Conservation (phyloP, 495 filamentous ascomycete species). For the Xylaria acuta region DNA sequence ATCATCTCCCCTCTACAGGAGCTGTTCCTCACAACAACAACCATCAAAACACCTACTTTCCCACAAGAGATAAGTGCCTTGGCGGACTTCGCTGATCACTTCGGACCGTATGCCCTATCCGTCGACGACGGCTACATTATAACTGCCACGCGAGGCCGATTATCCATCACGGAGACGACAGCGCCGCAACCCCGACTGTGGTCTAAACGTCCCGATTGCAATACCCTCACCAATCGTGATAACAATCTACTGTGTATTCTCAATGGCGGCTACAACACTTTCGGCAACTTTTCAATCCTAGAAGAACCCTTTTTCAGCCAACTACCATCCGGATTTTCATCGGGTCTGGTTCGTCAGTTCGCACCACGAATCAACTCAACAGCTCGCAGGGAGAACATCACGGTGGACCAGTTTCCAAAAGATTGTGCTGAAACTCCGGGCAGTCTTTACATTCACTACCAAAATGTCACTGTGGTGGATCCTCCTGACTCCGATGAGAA, state of each 20-base stretch:
- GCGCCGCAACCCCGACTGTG: neutral
- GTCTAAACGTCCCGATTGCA: neutral
- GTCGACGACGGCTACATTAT: neutral
- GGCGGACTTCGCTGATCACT: neutral
- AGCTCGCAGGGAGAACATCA: slow-evolving; percentile 3
- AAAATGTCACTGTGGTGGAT: neutral
- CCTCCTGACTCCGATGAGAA: too few species aligned
- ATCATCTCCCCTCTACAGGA: too few species aligned
- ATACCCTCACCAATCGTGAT: neutral
- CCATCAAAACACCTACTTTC: too few species aligned
- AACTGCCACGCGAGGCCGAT: neutral
- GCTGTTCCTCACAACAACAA: too few species aligned
- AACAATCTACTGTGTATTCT: neutral
- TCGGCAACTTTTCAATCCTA: slow-evolving; percentile 3
- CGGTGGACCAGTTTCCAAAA: neutral
- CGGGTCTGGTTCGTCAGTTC: neutral
- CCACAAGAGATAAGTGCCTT: too few species aligned
- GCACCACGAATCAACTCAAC: slow-evolving; percentile 2
- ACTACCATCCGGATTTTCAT: neutral
- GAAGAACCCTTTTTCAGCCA: neutral
- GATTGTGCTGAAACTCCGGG: neutral
- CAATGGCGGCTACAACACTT: slow-evolving; percentile 2
- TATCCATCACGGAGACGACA: neutral
- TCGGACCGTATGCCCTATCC: neutral
- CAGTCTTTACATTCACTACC: slow-evolving; percentile 1